phyloP scores from a whole-genome alignment of 2,329 filamentous ascomycete species.

The Gnomoniopsis smithogilvyi region DNA sequence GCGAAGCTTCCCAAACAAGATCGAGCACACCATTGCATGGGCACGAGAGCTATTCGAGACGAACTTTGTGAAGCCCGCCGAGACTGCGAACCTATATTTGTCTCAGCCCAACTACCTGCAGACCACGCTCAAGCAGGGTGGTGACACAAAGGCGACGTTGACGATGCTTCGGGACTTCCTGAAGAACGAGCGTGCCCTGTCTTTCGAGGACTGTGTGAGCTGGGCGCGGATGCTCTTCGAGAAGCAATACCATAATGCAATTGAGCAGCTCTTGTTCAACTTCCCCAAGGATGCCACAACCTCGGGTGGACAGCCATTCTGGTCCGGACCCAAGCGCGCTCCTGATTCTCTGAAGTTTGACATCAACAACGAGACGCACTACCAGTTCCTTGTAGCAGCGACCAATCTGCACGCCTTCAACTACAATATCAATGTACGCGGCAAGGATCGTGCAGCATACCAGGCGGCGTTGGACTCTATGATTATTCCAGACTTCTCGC shows the following conservation, averaged over 20 bases:
- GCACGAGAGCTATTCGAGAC: conserved; percentile 93
- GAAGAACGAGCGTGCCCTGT: conserved; percentile 85
- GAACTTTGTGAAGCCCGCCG: conserved; percentile 88
- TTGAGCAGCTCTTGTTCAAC: conserved; percentile 92
- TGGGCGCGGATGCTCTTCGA: conserved; percentile 95
- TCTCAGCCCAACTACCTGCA: conserved; percentile 89
- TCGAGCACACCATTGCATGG: conserved; percentile 99
- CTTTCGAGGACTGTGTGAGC: conserved; percentile 92
- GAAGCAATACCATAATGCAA: conserved; percentile 94
- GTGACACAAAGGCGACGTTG: conserved; percentile 90
- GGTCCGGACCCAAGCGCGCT: conserved; percentile 97
- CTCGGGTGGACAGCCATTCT: conserved; percentile 86
- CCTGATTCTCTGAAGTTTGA: conserved; percentile 91
- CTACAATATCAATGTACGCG: conserved; percentile 90
- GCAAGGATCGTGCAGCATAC: conserved; percentile 68
- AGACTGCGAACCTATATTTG: conserved; percentile 92
- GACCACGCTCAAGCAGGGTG: conserved; percentile 83
- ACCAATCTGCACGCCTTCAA: conserved; percentile 97
- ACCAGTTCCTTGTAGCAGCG: conserved; percentile 81
- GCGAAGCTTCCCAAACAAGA: conserved; percentile 94
- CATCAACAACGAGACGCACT: conserved; percentile 77
- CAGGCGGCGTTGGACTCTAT: conserved; percentile 80
- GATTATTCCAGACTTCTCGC: conserved; percentile 93
- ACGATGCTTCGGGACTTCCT: conserved; percentile 88
- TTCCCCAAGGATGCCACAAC: conserved; percentile 94